Conservation (phyloP, 208 protist species). For the Trypanosoma avium region DNA sequence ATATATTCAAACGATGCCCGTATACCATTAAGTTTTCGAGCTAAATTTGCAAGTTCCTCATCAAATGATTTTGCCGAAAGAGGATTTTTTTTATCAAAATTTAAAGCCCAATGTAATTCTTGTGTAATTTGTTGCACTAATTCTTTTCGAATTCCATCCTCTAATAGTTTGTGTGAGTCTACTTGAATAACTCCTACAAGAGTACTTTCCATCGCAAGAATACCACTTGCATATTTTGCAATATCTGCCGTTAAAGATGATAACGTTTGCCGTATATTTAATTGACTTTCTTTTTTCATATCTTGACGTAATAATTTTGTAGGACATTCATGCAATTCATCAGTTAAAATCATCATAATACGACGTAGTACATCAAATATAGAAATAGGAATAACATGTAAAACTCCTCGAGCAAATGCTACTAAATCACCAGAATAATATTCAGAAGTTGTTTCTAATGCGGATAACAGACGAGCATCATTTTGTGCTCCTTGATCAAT, state of each 20-base stretch:
- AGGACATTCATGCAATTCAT: conserved; percentile 71
- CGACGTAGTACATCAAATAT: conserved; percentile 95
- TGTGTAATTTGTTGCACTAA: conserved; percentile 81
- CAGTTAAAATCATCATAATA: conserved; percentile 94
- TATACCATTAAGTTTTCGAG: conserved; percentile 88
- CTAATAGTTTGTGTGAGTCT: conserved; percentile 95
- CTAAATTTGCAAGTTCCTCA: conserved; percentile 75
- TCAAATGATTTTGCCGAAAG: conserved; percentile 50
- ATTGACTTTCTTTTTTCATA: conserved; percentile 88
- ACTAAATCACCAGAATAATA: conserved; percentile 95
- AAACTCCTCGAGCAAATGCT: conserved; percentile 90
- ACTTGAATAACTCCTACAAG: conserved; percentile 97
- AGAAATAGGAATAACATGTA: conserved; percentile 95
- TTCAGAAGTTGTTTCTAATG: conserved; percentile 89
- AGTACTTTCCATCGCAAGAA: conserved; percentile 98
- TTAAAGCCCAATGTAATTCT: conserved; percentile 69
- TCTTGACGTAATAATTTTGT: conserved; percentile 63
- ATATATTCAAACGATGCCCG: conserved; percentile 96
- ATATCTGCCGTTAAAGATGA: conserved; percentile 89
- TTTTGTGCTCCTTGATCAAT: conserved; percentile 86
- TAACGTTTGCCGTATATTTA: conserved; percentile 87
- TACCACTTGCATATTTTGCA: conserved; percentile 95
- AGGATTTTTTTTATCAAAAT: conserved; percentile 49
- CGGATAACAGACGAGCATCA: conserved; percentile 57
- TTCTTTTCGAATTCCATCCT: conserved; percentile 97